Evolutionary conservation across 805 yeast species (phyloP).

Genomic region (Ogataea ramenticola): DNA sequence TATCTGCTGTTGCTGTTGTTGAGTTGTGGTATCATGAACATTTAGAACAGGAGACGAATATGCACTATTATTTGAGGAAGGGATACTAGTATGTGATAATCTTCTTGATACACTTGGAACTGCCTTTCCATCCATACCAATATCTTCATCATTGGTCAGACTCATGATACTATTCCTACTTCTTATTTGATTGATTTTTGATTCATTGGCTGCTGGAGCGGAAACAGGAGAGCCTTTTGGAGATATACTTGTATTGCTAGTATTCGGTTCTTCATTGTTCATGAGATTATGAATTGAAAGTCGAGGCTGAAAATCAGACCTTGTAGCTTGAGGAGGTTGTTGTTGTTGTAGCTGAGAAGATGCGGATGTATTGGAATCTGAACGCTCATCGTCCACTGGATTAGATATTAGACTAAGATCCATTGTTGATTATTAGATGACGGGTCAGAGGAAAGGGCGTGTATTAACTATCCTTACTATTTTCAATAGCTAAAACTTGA

Average conservation of each 20-base stretch:
- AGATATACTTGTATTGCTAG: background rate
- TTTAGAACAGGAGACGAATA: background rate
- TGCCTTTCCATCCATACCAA: slow-evolving; percentile 34
- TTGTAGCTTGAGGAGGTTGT: slow-evolving; percentile 1
- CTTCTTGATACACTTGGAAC: slow-evolving; percentile 29
- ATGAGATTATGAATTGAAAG: slow-evolving; percentile 25
- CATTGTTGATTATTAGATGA: slow-evolving; percentile 10
- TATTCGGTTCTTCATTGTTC: slow-evolving; percentile 15
- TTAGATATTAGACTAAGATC: slow-evolving; percentile 23
- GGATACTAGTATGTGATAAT: slow-evolving; percentile 12
- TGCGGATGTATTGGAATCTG: background rate
- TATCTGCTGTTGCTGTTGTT: background rate
- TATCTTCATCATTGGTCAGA: slow-evolving; percentile 39
- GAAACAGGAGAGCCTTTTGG: background rate
- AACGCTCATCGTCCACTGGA: slow-evolving; percentile 14
- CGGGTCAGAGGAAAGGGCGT: too few species aligned
- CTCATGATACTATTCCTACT: slow-evolving; percentile 23
- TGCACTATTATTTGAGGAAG: slow-evolving; percentile 7
- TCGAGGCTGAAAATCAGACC: slow-evolving; percentile 19
- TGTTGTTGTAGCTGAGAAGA: background rate
- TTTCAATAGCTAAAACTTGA: too few species aligned
- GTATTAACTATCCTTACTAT: too few species aligned
- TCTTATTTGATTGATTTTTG: slow-evolving; percentile 7
- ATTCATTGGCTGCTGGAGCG: background rate
- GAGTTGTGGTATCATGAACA: background rate